Evolutionary conservation across 2,329 filamentous ascomycete genomes (phyloP).

Genomic region (Teratosphaeria gauchensis): DNA sequence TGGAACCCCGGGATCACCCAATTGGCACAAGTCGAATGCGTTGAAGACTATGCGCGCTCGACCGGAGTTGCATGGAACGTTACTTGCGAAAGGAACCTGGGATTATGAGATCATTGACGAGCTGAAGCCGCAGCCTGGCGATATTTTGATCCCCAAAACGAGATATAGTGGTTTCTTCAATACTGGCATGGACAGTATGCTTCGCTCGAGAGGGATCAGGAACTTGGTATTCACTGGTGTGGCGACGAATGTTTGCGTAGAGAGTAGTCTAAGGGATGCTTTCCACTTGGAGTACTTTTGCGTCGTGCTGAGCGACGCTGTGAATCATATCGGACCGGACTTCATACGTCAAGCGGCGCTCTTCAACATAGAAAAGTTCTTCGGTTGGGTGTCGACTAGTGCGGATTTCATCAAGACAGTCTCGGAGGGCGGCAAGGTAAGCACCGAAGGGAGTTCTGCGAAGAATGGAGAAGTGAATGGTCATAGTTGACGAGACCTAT

Average conservation of each 20-base stretch:
- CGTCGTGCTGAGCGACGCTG: neutral
- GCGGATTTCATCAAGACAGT: neutral
- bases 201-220: constrained; percentile 3
- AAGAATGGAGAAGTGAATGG: neutral
- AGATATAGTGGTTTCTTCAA: constrained; percentile 6
- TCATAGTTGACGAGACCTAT: neutral
- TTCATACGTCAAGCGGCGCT: neutral
- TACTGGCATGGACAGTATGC: constrained; percentile 2
- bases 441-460: neutral
- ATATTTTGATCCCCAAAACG: constrained; percentile 5
- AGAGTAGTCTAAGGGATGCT: constrained; percentile 7
- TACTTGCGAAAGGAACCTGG: constrained; percentile 2
- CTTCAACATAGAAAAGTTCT: neutral
- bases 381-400: neutral
- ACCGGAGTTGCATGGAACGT: neutral
- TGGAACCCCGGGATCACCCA: neutral
- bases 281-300: neutral
- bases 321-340: neutral
- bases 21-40: neutral
- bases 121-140: constrained; percentile 3
- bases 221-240: constrained; percentile 7
- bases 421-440: neutral
- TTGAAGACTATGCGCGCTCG: neutral
- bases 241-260: constrained; percentile 8
- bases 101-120: constrained; percentile 7